Evolutionary conservation across 2,329 filamentous ascomycete genomes (phyloP).

Genomic region (Penicillium sp.): DNA sequence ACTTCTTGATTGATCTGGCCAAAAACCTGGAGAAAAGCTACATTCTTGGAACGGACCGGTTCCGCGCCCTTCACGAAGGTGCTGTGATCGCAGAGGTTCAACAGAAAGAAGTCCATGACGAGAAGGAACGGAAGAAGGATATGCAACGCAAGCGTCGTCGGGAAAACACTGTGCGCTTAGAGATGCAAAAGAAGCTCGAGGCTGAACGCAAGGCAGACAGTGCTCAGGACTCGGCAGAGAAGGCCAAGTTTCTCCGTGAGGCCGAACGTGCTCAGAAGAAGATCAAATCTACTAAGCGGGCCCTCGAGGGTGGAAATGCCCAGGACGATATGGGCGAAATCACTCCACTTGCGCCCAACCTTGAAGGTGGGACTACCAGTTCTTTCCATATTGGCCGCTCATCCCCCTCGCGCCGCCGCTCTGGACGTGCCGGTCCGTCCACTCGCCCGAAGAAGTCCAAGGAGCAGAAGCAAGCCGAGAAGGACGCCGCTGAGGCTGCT

Average conservation of each 20-base stretch:
- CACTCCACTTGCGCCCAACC: constrained; percentile 71
- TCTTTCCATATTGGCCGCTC: constrained; percentile 72
- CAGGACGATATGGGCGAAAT: constrained; percentile 71
- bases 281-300: constrained; percentile 83
- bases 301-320: constrained; percentile 77
- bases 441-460: constrained; percentile 84
- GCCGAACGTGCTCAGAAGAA: constrained; percentile 91
- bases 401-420: constrained; percentile 52
- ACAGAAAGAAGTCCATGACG: constrained; percentile 83
- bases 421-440: constrained; percentile 51
- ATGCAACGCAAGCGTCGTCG: constrained; percentile 97
- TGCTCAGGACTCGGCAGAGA: constrained; percentile 78
- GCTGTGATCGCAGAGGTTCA: constrained; percentile 84
- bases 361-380: constrained; percentile 81
- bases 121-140: constrained; percentile 99
- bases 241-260: constrained; percentile 75
- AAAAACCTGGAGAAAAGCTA: constrained; percentile 67
- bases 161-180: constrained; percentile 90
- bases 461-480: constrained; percentile 67
- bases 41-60: constrained; percentile 71
- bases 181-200: constrained; percentile 77
- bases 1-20: constrained; percentile 57
- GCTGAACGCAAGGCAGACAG: constrained; percentile 75
- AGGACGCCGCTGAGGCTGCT: constrained; percentile 78
- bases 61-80: constrained; percentile 72